These are phyloP conservation scores for Ziziphus jujuba DNA, from an alignment of 306 rosid genomes.

Conservation along the genomic window DNA sequence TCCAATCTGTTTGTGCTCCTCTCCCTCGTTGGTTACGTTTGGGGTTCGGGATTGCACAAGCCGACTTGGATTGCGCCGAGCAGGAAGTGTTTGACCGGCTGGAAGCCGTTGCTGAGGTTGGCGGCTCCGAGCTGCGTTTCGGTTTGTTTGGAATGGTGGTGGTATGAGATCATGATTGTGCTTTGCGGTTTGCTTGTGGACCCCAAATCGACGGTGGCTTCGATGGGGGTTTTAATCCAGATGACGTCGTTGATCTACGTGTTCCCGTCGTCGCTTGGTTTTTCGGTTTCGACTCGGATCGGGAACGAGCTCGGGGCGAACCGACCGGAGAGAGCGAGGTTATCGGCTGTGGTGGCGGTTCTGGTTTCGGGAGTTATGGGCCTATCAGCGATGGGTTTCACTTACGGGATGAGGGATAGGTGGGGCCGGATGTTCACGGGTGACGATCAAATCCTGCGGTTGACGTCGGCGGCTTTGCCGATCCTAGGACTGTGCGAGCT, in stretches of 20 bases:
- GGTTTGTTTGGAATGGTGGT: slow-evolving; percentile 98
- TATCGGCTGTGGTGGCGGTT: slow-evolving; percentile 60
- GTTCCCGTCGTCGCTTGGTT: slow-evolving; percentile 76
- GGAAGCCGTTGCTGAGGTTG: slow-evolving; percentile 56
- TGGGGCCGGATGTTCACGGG: slow-evolving; percentile 78
- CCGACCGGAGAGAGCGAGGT: slow-evolving; percentile 40
- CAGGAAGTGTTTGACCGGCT: slow-evolving; percentile 62
- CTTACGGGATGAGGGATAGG: slow-evolving; percentile 44
- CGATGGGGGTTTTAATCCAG: slow-evolving; percentile 90
- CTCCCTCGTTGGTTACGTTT: slow-evolving; percentile 36
- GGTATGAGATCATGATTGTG: slow-evolving; percentile 96
- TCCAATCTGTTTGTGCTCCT: slow-evolving; percentile 48
- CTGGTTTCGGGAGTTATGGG: slow-evolving; percentile 54
- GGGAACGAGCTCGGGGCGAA: slow-evolving; percentile 84
- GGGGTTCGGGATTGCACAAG: slow-evolving; percentile 39
- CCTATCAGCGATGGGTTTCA: slow-evolving; percentile 53
- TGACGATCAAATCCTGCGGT: slow-evolving; percentile 53
- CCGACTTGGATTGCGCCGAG: slow-evolving; percentile 70
- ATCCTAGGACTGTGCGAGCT: slow-evolving; percentile 90
- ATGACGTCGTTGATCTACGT: slow-evolving; percentile 85
- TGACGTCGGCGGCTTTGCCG: slow-evolving; percentile 71
- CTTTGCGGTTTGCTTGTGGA: slow-evolving; percentile 68
- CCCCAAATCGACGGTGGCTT: slow-evolving; percentile 79
- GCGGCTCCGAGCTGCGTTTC: slow-evolving; percentile 92
- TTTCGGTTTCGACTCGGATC: slow-evolving; percentile 83